Conservation (phyloP, 345 rosid species). For the Moringa oleifera region DNA sequence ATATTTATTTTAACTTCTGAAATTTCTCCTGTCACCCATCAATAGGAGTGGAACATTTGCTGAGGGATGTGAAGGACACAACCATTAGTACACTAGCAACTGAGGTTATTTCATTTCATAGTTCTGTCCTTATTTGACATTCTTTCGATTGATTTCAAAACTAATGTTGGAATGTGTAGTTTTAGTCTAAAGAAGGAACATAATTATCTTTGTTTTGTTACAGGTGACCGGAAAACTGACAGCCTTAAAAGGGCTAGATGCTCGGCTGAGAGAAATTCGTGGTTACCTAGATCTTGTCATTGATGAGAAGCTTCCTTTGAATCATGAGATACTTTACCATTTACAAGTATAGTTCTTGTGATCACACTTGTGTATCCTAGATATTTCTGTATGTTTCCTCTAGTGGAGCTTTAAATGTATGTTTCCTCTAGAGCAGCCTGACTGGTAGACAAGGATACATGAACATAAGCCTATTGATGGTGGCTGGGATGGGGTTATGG, state of each 20-base stretch:
- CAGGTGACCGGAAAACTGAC: constrained; percentile 52
- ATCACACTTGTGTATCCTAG: too few species aligned
- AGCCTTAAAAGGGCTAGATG: constrained; percentile 80
- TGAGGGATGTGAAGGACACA: constrained; percentile 32
- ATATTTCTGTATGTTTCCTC: background rate
- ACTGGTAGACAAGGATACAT: background rate
- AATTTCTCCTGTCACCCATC: background rate
- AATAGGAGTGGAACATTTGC: constrained; percentile 25
- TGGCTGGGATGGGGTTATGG: background rate
- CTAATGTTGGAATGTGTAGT: background rate
- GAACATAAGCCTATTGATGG: background rate
- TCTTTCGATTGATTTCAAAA: background rate
- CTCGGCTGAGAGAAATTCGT: constrained; percentile 56
- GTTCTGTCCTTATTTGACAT: background rate
- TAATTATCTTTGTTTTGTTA: background rate
- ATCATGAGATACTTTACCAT: constrained; percentile 77
- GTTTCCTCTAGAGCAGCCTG: background rate
- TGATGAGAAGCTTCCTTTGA: constrained; percentile 66
- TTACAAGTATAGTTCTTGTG: constrained; percentile 39
- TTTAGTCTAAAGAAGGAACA: too few species aligned
- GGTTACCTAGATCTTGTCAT: constrained; percentile 71
- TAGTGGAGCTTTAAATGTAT: too few species aligned
- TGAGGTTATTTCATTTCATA: constrained; percentile 30
- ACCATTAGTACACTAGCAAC: constrained; percentile 31
- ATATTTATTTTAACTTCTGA: background rate